These are phyloP conservation scores for Hanseniaspora gamundiae DNA, from an alignment of 1,139 yeast species.

Conservation along the genomic window DNA sequence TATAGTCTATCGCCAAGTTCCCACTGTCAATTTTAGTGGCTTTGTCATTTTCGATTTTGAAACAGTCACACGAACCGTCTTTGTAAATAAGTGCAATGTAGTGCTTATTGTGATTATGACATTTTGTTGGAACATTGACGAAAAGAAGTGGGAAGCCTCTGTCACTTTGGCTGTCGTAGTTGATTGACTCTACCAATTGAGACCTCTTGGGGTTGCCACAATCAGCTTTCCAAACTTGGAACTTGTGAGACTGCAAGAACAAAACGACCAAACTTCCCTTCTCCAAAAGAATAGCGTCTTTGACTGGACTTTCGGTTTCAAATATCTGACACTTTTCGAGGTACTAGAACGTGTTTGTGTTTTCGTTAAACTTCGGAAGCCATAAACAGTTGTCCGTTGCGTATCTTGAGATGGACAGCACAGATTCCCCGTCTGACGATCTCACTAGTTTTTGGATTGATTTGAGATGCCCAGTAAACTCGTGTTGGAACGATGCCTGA, in stretches of 20 bases:
- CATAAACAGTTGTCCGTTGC: slow-evolving; percentile 50
- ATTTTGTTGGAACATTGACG: slow-evolving; percentile 35
- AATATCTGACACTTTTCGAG: slow-evolving; percentile 25
- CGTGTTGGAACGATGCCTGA: slow-evolving; percentile 30
- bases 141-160: slow-evolving; percentile 28
- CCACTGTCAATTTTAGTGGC: background rate
- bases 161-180: slow-evolving; percentile 9
- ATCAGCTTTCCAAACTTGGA: slow-evolving; percentile 58
- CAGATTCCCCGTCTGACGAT: slow-evolving; percentile 48
- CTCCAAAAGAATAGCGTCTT: slow-evolving; percentile 41
- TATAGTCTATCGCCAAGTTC: slow-evolving; percentile 11
- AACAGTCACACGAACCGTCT: slow-evolving; percentile 21
- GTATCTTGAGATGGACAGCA: slow-evolving; percentile 41
- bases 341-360: slow-evolving; percentile 15
- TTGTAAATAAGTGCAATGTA: slow-evolving; percentile 34
- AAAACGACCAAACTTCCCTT: slow-evolving; percentile 40
- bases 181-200: slow-evolving; percentile 11
- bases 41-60: slow-evolving; percentile 14
- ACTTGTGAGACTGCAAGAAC: slow-evolving; percentile 26
- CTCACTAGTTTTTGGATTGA: slow-evolving; percentile 58
- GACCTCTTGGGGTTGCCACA: slow-evolving; percentile 14
- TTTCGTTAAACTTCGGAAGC: slow-evolving; percentile 29
- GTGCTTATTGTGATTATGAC: slow-evolving; percentile 25
- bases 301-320: slow-evolving; percentile 30
- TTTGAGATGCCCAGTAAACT: slow-evolving; percentile 77